Evolutionary conservation across 2,329 filamentous ascomycete species (phyloP), one percentile per base, ranked within the genome.

Genomic region (Diplocarpon mali): DNA sequence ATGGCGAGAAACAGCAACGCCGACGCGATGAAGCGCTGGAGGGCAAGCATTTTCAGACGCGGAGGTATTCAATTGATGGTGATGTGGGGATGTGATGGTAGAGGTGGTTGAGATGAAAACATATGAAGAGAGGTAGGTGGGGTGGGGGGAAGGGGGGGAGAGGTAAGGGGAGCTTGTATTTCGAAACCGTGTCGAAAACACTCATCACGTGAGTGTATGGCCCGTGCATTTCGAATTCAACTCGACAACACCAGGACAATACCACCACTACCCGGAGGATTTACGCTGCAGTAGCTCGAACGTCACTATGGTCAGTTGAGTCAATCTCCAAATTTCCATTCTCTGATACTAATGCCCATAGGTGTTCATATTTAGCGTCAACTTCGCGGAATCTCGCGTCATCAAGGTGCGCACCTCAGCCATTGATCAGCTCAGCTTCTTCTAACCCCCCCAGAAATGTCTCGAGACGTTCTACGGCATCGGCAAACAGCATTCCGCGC

Each of bases 401-500:
- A 82, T 96, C 63, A 83, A 84, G 72, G 87, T 86, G 78, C 37
- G 38, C 20, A n/a, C 35, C 31, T 38, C 41, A 42, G 40, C 36
- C 35, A 39, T 31, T 17, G 34, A 34, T 27, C 8, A 27, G 24
- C 38, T 13, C 16, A 40, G 16, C 31, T 42, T 20, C 20, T 20
- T 34, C 42, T 42, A 40, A 48, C 41, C 36, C 14, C 31, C 38
- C n/a, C 54, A 74, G 82, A 80, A 78, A 72, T 79, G 77, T 38
- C 83, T 98, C 53, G 75, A 86, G 65, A 75, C 75, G 47, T 95
- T 95, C 73, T 95, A 93, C 64, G 85, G 84, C 50, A 75, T 95
- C 48, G 89, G 89, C 7, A 73, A 78, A 32, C 73, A 77, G 53
- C 68, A 76, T 29, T 84, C 83, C 43, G 67, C 74, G 40, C 78